Evolutionary conservation across 148 eudicot species (phyloP).

Genomic region (Polygonum aviculare): DNA sequence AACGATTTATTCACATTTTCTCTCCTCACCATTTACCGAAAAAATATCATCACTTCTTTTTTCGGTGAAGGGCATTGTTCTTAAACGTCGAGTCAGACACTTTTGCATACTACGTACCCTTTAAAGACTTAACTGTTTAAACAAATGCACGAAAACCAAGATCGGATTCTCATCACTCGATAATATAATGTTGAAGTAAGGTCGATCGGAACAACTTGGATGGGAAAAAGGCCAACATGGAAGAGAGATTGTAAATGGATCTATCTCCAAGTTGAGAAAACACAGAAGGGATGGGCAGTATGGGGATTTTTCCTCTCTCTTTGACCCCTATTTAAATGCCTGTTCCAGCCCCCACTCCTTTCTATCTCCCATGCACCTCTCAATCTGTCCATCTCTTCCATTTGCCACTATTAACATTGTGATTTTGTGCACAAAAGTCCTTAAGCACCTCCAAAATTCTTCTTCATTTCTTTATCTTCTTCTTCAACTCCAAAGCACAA

Average conservation of each 20-base stretch:
- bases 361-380: neutral
- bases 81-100: too few relatives aligned
- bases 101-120: too few relatives aligned
- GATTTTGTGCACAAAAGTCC: constrained; percentile 3
- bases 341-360: neutral
- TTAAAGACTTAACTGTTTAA: too few relatives aligned
- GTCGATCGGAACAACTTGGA: neutral
- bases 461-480: neutral
- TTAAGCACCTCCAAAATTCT: neutral
- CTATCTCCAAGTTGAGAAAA: neutral
- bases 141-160: too few relatives aligned
- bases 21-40: too few relatives aligned
- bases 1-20: too few relatives aligned
- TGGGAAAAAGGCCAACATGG: too few relatives aligned
- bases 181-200: neutral
- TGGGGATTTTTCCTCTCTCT: neutral
- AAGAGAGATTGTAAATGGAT: neutral
- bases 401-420: neutral
- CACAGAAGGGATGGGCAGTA: constrained; percentile 4
- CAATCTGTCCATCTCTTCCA: neutral
- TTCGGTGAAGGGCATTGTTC: too few relatives aligned
- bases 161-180: too few relatives aligned
- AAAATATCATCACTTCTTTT: too few relatives aligned
- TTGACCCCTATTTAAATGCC: neutral
- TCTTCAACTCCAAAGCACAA: neutral